Base-by-base conservation (phyloP, 331 rosid genomes). In the Saraca asoca region DNA sequence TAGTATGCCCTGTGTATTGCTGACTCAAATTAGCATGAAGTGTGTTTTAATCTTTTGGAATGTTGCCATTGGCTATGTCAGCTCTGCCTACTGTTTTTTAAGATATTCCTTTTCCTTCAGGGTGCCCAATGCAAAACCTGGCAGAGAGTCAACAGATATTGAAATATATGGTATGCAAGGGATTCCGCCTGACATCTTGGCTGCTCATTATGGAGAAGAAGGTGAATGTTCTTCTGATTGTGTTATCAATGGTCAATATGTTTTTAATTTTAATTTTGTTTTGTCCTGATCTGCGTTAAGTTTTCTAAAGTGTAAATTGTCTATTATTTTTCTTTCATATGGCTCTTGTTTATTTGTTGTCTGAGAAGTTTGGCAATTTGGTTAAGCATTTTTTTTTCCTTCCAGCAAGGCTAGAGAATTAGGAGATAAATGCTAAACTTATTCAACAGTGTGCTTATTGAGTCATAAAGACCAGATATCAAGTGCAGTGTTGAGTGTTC, bases 161-260 rank as follows among this genome's bases (percentile, higher is more conserved):
- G 99, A 94, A 70, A 94, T 94, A 75, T 90, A 94, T 77, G 99
- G 99, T 72, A 94, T 94, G 99, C 99, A 94, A 83, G 99, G 99
- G 81, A 94, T 94, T 67, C 99, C 99, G 9, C 88, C 96, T 15
- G 92, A 90, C 11, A 42, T 88, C 57, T 73, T 94, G 87, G 95
- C 97, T 42, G 95, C 97, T 63, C 99, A 94, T 80, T 94, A 94
- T 44, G 97, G 99, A 41, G 99, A 90, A 33, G 99, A 90, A 61
- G 99, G 99, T 94, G 49, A 76, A 53, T 19, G 51, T 64, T 38
- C 33, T 52, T 63, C 31, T 73, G 41, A 5, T 8, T 6, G 5
- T 37, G 2, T 33, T 2, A 15, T 5, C 2, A 24, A 24, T 24
- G 2, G 1, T 24, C 31, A 24, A 24, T 24, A 3, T 24, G n/a